Percentiles rank a stretch among this genome's conserved stretches.
Conservation (phyloP, 352 stramenopile species). For the Phytophthora citricola region DNA sequence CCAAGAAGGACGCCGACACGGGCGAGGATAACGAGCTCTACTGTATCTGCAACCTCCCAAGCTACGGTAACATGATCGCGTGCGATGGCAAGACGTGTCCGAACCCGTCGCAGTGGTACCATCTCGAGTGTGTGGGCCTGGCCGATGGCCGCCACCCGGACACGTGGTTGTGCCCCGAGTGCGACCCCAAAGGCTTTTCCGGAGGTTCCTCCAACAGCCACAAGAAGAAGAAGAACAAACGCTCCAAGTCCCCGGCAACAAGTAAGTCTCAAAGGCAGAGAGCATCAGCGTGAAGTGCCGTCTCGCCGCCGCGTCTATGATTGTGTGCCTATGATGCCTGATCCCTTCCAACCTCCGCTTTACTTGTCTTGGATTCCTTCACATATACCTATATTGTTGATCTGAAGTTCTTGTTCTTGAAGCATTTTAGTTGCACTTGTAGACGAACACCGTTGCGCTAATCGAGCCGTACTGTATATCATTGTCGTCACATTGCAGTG, state of each 20-base stretch:
- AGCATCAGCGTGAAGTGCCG: slow-evolving; percentile 1
- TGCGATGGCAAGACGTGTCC: slow-evolving; percentile 89
- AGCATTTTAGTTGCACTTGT: slow-evolving; percentile 8
- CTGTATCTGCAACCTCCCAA: slow-evolving; percentile 87
- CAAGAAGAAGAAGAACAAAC: slow-evolving; percentile 90
- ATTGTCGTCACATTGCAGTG: slow-evolving; percentile 20
- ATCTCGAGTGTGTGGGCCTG: slow-evolving; percentile 86
- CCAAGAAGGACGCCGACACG: slow-evolving; percentile 71
- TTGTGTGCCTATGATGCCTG: slow-evolving; percentile 22
- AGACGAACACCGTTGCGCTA: slow-evolving; percentile 28
- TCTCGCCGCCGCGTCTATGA: slow-evolving; percentile 5
- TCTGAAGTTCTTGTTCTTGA: neutral
- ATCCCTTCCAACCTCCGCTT: slow-evolving; percentile 6
- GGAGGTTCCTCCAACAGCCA: slow-evolving; percentile 66
- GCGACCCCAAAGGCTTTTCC: slow-evolving; percentile 79
- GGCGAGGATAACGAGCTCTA: slow-evolving; percentile 90
- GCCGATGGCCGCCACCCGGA: slow-evolving; percentile 82
- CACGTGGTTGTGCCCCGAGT: slow-evolving; percentile 89
- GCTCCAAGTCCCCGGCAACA: slow-evolving; percentile 80
- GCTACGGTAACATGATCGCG: slow-evolving; percentile 91
- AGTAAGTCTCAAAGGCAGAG: slow-evolving; percentile 42
- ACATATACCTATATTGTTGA: slow-evolving; percentile 39
- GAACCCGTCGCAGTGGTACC: slow-evolving; percentile 90
- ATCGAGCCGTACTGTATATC: slow-evolving; percentile 12
- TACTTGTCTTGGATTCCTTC: slow-evolving; percentile 29